Percentiles rank a stretch among this genome's conserved stretches.
These are phyloP conservation scores for Dictyostelium intermedium DNA, from an alignment of 78 protist species.

Conservation along the genomic window DNA sequence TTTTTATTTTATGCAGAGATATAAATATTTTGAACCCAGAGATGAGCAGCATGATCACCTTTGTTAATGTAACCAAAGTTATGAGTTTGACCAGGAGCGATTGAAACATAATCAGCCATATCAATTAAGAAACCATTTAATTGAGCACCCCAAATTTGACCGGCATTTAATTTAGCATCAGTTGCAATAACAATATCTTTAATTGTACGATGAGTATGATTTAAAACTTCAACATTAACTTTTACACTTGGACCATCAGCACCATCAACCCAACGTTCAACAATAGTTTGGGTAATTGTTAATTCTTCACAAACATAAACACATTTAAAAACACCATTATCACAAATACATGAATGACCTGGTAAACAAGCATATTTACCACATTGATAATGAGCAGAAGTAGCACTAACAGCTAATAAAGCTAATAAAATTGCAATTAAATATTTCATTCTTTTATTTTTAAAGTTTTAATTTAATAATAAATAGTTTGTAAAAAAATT, in stretches of 20 bases:
- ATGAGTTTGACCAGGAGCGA: constrained; percentile 7
- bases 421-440: constrained; percentile 5
- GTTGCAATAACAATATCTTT: constrained; percentile 32
- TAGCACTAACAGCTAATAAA: not conserved
- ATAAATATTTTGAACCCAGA: constrained; percentile 17
- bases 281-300: not conserved
- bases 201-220: not conserved
- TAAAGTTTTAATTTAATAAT: no score
- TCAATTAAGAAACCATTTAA: not conserved
- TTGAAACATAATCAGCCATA: not conserved
- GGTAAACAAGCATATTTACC: not conserved
- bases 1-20: not conserved
- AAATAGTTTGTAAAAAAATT: no score
- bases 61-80: constrained; percentile 21
- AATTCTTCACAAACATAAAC: constrained; percentile 11
- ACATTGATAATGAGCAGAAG: constrained; percentile 18
- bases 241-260: constrained; percentile 1
- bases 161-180: not conserved
- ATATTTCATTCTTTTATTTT: constrained; percentile 14
- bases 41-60: not conserved
- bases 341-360: constrained; percentile 26
- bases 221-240: constrained; percentile 23
- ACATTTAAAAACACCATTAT: constrained; percentile 20
- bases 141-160: constrained; percentile 21
- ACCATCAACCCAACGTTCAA: constrained; percentile 29